Evolutionary conservation across 192 early-diverging fungal species (phyloP).

Genomic region (Entophlyctis luteolus): DNA sequence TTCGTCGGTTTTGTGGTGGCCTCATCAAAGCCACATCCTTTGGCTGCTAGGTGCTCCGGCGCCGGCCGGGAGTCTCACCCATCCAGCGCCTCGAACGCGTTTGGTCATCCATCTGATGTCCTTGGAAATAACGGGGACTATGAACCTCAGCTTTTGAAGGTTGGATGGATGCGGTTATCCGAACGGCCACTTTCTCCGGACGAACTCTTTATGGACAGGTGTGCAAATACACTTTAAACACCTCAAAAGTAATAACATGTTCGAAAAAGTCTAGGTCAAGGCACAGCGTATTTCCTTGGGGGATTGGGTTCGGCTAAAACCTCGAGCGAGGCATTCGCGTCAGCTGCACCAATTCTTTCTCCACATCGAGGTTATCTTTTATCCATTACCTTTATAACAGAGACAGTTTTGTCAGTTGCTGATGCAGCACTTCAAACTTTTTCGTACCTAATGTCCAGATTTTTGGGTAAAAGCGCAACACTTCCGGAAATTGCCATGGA

Average conservation of each 20-base stretch:
- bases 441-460: conserved; percentile 31
- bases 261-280: conserved; percentile 9
- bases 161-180: conserved; percentile 40
- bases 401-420: conserved; percentile 5
- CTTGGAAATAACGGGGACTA: conserved; percentile 9
- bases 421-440: conserved; percentile 21
- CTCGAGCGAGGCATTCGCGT: not conserved
- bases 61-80: no score
- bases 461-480: conserved; percentile 24
- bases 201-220: conserved; percentile 35
- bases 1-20: no score
- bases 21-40: no score
- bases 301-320: conserved; percentile 8
- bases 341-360: conserved; percentile 3
- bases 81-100: no score
- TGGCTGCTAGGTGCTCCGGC: no score
- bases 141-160: conserved; percentile 27
- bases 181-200: conserved; percentile 6
- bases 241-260: not conserved
- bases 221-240: not conserved
- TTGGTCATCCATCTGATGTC: not conserved
- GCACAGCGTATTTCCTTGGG: conserved; percentile 10
- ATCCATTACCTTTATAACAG: conserved; percentile 23
- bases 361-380: conserved; percentile 18
- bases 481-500: conserved; percentile 17